Conservation (phyloP, 331 rosid species). For the Acacia pycnantha region DNA sequence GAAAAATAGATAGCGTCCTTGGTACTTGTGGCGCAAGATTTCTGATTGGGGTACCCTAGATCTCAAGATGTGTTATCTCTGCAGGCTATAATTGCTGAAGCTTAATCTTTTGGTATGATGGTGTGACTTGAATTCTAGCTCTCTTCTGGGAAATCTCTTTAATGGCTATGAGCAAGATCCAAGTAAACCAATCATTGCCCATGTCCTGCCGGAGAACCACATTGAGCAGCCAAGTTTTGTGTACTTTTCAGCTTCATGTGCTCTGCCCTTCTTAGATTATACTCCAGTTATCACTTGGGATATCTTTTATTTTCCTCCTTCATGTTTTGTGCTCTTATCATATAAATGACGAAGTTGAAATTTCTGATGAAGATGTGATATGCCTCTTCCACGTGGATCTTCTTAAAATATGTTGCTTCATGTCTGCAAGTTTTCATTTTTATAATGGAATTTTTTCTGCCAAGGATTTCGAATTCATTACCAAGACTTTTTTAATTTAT, state of each 20-base stretch:
- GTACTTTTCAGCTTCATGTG: background rate
- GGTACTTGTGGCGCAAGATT: background rate
- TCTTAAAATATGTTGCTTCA: background rate
- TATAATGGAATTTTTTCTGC: background rate
- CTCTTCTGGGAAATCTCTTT: background rate
- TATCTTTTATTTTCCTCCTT: background rate
- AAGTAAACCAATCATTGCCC: background rate
- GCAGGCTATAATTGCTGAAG: background rate
- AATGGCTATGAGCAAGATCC: background rate
- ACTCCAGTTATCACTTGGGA: background rate
- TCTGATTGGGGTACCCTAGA: background rate
- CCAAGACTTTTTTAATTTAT: too few species aligned
- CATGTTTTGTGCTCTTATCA: background rate
- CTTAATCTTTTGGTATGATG: background rate
- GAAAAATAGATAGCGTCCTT: background rate
- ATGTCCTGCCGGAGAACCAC: background rate
- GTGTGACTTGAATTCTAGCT: background rate
- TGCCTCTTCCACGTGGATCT: background rate
- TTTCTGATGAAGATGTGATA: background rate
- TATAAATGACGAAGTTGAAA: background rate
- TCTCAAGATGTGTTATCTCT: background rate
- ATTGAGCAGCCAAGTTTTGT: background rate
- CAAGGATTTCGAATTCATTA: background rate
- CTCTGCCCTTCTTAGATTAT: background rate
- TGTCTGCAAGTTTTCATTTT: background rate